Evolutionary conservation across 2,329 filamentous ascomycete genomes (phyloP).

Genomic region (Helotiales sp.): DNA sequence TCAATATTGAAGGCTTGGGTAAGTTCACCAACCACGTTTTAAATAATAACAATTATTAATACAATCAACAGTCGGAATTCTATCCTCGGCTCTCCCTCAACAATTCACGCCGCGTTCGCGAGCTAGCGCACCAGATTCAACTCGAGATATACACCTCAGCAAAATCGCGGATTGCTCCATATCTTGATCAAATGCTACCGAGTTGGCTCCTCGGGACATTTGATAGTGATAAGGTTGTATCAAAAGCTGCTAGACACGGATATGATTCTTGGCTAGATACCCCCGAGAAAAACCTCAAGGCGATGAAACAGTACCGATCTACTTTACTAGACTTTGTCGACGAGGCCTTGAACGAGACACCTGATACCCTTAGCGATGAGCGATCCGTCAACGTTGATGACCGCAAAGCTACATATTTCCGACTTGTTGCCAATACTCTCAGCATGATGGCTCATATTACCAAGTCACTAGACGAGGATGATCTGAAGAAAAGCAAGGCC

Average conservation of each 20-base stretch:
- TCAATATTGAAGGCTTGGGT: conserved; percentile 88
- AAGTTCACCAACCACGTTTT: conserved; percentile 36
- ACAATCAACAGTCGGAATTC: conserved; percentile 63
- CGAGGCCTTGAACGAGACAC: conserved; percentile 77
- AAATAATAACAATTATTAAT: not conserved
- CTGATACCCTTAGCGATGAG: conserved; percentile 84
- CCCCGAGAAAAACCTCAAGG: conserved; percentile 72
- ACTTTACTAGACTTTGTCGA: conserved; percentile 81
- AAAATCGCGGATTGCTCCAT: conserved; percentile 81
- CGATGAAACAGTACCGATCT: conserved; percentile 80
- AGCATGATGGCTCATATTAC: conserved; percentile 56
- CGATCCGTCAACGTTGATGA: conserved; percentile 82
- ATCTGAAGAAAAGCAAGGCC: conserved; percentile 59
- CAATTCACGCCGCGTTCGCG: conserved; percentile 81
- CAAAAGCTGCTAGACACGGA: conserved; percentile 75
- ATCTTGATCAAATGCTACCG: conserved; percentile 75
- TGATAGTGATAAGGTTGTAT: conserved; percentile 77
- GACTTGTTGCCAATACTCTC: conserved; percentile 63
- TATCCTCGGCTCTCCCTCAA: conserved; percentile 92
- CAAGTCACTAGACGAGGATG: conserved; percentile 46
- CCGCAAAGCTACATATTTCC: conserved; percentile 78
- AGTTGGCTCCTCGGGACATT: conserved; percentile 91
- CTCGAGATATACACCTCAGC: conserved; percentile 58
- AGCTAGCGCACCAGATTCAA: conserved; percentile 78
- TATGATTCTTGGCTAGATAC: conserved; percentile 74